Base-by-base conservation (phyloP, 2,329 filamentous ascomycete species). In the Pseudogymnoascus sp. region DNA sequence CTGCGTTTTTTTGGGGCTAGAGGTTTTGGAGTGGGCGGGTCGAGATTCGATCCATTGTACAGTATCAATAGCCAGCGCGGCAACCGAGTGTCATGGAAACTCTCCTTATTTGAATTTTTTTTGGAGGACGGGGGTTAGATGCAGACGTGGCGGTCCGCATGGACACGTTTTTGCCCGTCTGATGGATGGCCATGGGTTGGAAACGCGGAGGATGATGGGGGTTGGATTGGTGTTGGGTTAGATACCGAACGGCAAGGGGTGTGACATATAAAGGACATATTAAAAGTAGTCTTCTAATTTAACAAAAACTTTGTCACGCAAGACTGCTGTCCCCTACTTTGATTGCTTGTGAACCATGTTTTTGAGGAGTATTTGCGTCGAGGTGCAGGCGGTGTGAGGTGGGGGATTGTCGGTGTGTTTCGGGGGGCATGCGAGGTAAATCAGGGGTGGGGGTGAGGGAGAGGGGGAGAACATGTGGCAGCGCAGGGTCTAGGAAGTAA, bases 11-110 rank as follows among this genome's bases (percentile, higher is more conserved):
- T 47, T 47, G 41, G 41, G 41, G 26, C 26, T 10, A 13, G 24
- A 11, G 40, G 41, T 24, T n/a, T n/a, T 10, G 24, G 24, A 15
- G 24, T 47, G 41, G 39, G 44, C 13, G 44, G 39, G 44, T 24
- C 31, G 24, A 29, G 9, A 10, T 31, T 1, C 44, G 44, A 50
- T 50, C 44, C 44, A 50, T 31, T 50, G 44, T 50, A 50, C 44
- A 50, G 44, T 50, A 50, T 50, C 44, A 50, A 50, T 31, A 50
- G 44, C 44, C 44, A 50, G 44, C 7, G 44, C 44, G 44, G 44
- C 44, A 50, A 15, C 24, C 44, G 44, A 50, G 24, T 50, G 44
- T 50, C 44, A 50, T 50, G 44, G 44, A 50, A 40, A 50, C 44
- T 31, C 31, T 36, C 8, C 31, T 39, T 59, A 9, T 59, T 21